Percentiles rank a stretch among this genome's conserved stretches.
Conservation (phyloP, 768 basidiomycete species). For the Mycena maculata region DNA sequence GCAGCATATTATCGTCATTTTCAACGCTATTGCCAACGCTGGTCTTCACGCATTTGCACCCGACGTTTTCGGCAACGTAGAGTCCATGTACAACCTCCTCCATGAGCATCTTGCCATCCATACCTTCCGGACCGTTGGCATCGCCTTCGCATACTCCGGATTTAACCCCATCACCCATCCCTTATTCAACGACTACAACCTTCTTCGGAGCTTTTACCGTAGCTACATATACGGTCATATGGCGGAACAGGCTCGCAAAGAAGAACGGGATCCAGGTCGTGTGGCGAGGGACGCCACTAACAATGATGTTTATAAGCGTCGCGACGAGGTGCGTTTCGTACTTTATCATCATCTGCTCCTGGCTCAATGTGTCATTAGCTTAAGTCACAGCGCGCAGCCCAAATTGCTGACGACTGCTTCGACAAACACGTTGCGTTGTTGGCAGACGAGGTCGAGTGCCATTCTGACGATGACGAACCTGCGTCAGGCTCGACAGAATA, state of each 20-base stretch:
- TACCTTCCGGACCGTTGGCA: background rate
- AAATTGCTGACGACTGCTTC: conserved; percentile 9
- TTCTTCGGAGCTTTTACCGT: background rate
- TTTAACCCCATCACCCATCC: background rate
- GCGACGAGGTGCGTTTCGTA: background rate
- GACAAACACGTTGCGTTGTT: background rate
- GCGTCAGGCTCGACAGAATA: background rate
- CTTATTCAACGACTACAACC: background rate
- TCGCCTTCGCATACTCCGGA: background rate
- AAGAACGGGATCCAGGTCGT: background rate
- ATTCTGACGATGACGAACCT: conserved; percentile 17
- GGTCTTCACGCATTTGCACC: conserved; percentile 3
- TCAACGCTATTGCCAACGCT: background rate
- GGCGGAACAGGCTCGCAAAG: background rate
- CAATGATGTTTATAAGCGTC: background rate
- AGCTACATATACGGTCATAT: background rate
- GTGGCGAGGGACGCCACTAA: too few relatives aligned
- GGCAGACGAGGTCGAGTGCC: conserved; percentile 8
- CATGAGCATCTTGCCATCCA: background rate
- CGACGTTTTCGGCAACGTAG: conserved; percentile 2
- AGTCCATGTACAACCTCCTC: conserved; percentile 9
- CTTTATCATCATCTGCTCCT: background rate
- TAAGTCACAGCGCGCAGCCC: background rate
- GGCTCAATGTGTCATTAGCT: background rate
- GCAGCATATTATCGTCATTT: background rate